Conservation (phyloP, 352 stramenopile genomes). For the Pythium scleroteichum region DNA sequence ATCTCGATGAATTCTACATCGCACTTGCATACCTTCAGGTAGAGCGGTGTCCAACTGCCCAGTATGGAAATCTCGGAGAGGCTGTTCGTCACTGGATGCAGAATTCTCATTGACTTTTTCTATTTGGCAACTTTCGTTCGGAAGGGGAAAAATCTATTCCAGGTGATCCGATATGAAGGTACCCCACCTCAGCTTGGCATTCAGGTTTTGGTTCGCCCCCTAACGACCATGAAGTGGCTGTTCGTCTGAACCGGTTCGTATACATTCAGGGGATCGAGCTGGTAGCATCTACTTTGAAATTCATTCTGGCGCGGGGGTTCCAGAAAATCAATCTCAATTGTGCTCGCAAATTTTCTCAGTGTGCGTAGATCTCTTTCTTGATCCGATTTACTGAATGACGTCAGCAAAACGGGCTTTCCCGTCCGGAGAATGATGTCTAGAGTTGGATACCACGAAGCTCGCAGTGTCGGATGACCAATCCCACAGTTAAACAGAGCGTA, state of each 20-base stretch:
- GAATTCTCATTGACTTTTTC: slow-evolving; percentile 33
- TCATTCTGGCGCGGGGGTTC: slow-evolving; percentile 48
- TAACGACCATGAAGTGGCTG: slow-evolving; percentile 51
- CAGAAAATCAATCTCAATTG: slow-evolving; percentile 24
- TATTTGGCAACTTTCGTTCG: not conserved
- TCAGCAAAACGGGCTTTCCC: slow-evolving; percentile 53
- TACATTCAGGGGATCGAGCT: slow-evolving; percentile 42
- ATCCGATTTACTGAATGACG: slow-evolving; percentile 63
- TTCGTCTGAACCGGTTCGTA: slow-evolving; percentile 58
- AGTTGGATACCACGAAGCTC: slow-evolving; percentile 55
- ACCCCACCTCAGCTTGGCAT: no score
- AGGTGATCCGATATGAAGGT: no score
- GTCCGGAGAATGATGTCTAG: slow-evolving; percentile 45
- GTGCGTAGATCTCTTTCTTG: slow-evolving; percentile 56
- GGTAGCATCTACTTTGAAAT: slow-evolving; percentile 63
- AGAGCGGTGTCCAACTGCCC: slow-evolving; percentile 32
- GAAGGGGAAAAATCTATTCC: no score
- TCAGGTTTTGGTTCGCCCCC: slow-evolving; percentile 19
- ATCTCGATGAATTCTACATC: slow-evolving; percentile 75
- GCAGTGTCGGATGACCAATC: slow-evolving; percentile 54
- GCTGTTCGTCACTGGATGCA: slow-evolving; percentile 73
- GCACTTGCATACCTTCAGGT: slow-evolving; percentile 60
- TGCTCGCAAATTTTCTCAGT: slow-evolving; percentile 36
- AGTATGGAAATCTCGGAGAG: slow-evolving; percentile 52
- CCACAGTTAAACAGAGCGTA: slow-evolving; percentile 79